Percentiles rank a stretch among this genome's conserved stretches.
These are phyloP conservation scores for Rhizopus arrhizus DNA, from an alignment of 371 early-diverging fungal species.

Conservation along the genomic window DNA sequence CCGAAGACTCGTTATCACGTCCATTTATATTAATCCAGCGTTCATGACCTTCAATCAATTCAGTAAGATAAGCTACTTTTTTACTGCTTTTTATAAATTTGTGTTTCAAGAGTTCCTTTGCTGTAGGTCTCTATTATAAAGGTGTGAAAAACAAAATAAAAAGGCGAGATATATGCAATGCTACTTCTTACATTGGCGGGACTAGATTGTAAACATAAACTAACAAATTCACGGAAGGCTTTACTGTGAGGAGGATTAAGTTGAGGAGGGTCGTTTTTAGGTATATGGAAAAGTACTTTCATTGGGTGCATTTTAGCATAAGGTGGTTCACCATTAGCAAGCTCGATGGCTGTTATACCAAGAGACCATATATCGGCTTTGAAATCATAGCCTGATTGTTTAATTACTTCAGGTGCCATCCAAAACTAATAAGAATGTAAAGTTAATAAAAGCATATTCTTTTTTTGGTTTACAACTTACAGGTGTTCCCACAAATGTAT, in stretches of 20 bases:
- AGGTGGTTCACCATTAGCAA: slow-evolving; percentile 93
- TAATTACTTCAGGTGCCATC: slow-evolving; percentile 99
- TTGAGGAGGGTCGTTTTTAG: slow-evolving; percentile 89
- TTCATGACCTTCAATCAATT: slow-evolving; percentile 83
- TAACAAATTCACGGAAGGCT: slow-evolving; percentile 90
- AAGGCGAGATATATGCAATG: background rate
- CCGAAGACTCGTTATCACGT: slow-evolving; percentile 60
- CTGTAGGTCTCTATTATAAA: slow-evolving; percentile 74
- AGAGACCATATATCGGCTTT: slow-evolving; percentile 99
- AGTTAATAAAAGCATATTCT: background rate
- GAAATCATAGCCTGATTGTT: slow-evolving; percentile 91
- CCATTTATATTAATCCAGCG: slow-evolving; percentile 68
- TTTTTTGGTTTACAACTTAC: slow-evolving; percentile 42
- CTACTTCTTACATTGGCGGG: slow-evolving; percentile 61
- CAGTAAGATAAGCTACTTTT: slow-evolving; percentile 80
- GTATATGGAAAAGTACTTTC: slow-evolving; percentile 92
- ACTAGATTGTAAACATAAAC: slow-evolving; percentile 84
- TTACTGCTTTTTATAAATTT: slow-evolving; percentile 83
- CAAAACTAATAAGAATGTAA: slow-evolving; percentile 63
- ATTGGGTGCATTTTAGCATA: slow-evolving; percentile 91
- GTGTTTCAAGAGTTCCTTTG: slow-evolving; percentile 90
- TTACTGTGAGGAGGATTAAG: slow-evolving; percentile 79
- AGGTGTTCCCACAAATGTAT: slow-evolving; percentile 99
- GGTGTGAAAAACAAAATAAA: slow-evolving; percentile 1
- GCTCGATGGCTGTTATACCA: slow-evolving; percentile 97